phyloP scores from a whole-genome alignment of 331 rosid genomes.

The Quercus lobata region DNA sequence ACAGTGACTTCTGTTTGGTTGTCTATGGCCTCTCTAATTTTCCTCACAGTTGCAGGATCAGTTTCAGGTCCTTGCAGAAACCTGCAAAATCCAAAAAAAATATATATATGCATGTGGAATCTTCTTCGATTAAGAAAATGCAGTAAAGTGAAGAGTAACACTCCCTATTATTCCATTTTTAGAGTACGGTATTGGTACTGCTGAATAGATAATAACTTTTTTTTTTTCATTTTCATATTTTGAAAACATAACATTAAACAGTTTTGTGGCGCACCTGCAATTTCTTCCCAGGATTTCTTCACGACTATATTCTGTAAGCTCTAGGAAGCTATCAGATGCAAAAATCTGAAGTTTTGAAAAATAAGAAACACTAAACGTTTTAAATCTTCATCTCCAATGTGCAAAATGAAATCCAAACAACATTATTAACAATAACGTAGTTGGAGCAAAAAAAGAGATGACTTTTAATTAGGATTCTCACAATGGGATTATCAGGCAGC shows the following conservation, averaged over 20 bases:
- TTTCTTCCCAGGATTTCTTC: slow-evolving; percentile 98
- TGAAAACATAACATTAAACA: background rate
- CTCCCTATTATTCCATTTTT: too few relatives aligned
- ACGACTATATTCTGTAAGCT: slow-evolving; percentile 92
- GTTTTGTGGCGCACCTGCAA: slow-evolving; percentile 60
- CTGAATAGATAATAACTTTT: background rate
- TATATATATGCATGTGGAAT: background rate
- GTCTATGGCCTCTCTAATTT: slow-evolving; percentile 89
- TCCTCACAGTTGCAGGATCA: slow-evolving; percentile 80
- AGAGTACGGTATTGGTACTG: too few relatives aligned
- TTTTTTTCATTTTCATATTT: background rate
- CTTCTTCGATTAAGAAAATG: background rate
- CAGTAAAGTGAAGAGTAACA: background rate
- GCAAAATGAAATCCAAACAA: slow-evolving; percentile 5
- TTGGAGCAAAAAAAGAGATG: background rate
- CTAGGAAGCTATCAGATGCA: slow-evolving; percentile 97
- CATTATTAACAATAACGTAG: background rate
- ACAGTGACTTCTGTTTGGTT: slow-evolving; percentile 90
- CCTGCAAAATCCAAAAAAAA: slow-evolving; percentile 39
- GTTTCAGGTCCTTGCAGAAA: slow-evolving; percentile 99
- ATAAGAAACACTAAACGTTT: slow-evolving; percentile 10
- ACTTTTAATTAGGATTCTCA: slow-evolving; percentile 33
- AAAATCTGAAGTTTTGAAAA: slow-evolving; percentile 61
- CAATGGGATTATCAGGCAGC: slow-evolving; percentile 97
- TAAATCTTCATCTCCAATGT: background rate